Evolutionary conservation across 768 basidiomycete genomes (phyloP), one percentile per base, ranked within the genome.

Genomic region (Hygrocybe coccinea): DNA sequence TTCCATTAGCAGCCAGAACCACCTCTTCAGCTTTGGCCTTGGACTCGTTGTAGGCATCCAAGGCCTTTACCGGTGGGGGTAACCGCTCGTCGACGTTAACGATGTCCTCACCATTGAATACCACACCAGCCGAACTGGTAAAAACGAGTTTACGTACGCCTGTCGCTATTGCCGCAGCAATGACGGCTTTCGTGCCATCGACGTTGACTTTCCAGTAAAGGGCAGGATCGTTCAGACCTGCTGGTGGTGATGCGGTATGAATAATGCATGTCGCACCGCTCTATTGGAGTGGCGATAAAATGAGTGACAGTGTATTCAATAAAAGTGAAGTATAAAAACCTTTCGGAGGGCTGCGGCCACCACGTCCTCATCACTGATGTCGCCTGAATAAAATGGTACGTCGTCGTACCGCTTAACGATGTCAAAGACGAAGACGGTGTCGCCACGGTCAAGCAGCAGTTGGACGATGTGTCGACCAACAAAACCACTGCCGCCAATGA

Each of bases 161-260:
- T 22, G 77, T 76, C 29, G 84, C 78, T 4, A 87, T 72, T 21
- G 91, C 90, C 8, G 91, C 89, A 10, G 85, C 82, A 65, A 99
- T 87, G 43, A 97, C 79, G 0, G 89, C 83, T 61, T 81, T 81
- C 1, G 94, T 95, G 6, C 94, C 95, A 37, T 91, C 84, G 4
- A 98, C 91, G 66, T 98, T 98, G 63, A 99, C 95, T 67, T 89
- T 91, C 72, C 82, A 86, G 74, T 90, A 97, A 9, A 97, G 67
- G 1, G 82, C 82, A 0, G 82, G 76, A 60, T 89, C 77, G 54
- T 82, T 81, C 50, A 81, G 60, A 50, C 76, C 79, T 12, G 82
- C 89, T 60, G 84, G 87, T 5, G 82, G 82, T 6, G 94, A 95
- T 15, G 95, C 97, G 9, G 95, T 97, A 69, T 99, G 97, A 59